phyloP scores from a whole-genome alignment of 192 early-diverging fungal genomes.

The Coemansia sp. region DNA sequence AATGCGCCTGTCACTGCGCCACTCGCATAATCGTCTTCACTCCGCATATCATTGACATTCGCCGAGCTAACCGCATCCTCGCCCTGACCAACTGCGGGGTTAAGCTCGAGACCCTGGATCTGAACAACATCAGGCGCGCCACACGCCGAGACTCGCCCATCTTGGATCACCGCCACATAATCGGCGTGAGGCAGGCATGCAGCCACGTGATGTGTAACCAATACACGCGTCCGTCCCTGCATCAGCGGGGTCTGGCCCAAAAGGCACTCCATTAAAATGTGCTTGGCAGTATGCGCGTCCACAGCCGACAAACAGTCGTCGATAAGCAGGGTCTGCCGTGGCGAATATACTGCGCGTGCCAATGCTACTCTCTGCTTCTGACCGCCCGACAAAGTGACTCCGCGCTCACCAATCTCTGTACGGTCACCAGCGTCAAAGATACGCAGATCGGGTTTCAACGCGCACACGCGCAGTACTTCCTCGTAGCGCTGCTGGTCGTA shows the following conservation, averaged over 20 bases:
- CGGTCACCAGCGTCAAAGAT: slow-evolving; percentile 83
- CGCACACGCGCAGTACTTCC: slow-evolving; percentile 81
- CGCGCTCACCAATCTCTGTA: slow-evolving; percentile 95
- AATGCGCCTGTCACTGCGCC: slow-evolving; percentile 57
- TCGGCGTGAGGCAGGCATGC: slow-evolving; percentile 61
- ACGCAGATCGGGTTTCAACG: slow-evolving; percentile 82
- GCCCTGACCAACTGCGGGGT: neutral
- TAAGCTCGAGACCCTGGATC: slow-evolving; percentile 6
- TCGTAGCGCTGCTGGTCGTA: slow-evolving; percentile 79
- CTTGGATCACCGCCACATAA: slow-evolving; percentile 64
- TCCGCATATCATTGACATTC: slow-evolving; percentile 16
- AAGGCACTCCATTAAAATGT: slow-evolving; percentile 79
- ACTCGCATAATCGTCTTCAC: slow-evolving; percentile 46
- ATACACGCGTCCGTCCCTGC: slow-evolving; percentile 75
- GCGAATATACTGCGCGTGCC: slow-evolving; percentile 83
- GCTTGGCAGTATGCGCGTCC: slow-evolving; percentile 91
- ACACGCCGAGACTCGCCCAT: slow-evolving; percentile 60
- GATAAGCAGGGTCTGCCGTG: slow-evolving; percentile 67
- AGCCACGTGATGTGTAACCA: slow-evolving; percentile 89
- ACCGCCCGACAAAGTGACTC: slow-evolving; percentile 82
- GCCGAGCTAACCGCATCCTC: neutral
- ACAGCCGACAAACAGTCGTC: slow-evolving; percentile 96
- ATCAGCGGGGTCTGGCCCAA: slow-evolving; percentile 67
- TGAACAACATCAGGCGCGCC: slow-evolving; percentile 58
- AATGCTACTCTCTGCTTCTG: slow-evolving; percentile 88